Conservation (phyloP, 352 stramenopile species). For the Phytophthora colocasiae region DNA sequence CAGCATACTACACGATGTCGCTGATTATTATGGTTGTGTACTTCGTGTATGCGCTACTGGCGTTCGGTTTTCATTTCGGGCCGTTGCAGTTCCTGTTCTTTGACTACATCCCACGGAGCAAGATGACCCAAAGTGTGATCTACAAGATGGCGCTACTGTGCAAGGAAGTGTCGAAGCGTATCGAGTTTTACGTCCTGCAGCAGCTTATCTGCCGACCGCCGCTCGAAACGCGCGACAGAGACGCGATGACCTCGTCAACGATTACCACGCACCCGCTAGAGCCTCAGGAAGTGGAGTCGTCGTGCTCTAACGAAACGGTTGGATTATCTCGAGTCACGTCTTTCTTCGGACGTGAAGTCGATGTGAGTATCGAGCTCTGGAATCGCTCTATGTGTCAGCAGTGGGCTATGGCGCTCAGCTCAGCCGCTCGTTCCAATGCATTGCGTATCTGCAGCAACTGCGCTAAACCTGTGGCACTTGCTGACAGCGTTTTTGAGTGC, state of each 20-base stretch:
- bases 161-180: conserved; percentile 46
- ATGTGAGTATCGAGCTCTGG: conserved; percentile 72
- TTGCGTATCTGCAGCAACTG: conserved; percentile 21
- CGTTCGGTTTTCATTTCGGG: conserved; percentile 81
- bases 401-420: conserved; percentile 40
- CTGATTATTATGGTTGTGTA: conserved; percentile 74
- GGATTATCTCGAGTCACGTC: conserved; percentile 56
- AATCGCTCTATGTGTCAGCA: conserved; percentile 71
- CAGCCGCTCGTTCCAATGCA: conserved; percentile 30
- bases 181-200: conserved; percentile 66
- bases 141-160: conserved; percentile 48
- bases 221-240: conserved; percentile 39
- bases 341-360: conserved; percentile 62
- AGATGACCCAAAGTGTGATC: conserved; percentile 62
- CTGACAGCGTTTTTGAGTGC: conserved; percentile 50
- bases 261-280: conserved; percentile 37
- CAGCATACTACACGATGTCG: conserved; percentile 69
- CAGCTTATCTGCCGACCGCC: conserved; percentile 55
- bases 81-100: conserved; percentile 84
- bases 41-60: conserved; percentile 67
- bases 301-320: conserved; percentile 1
- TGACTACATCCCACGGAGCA: conserved; percentile 64
- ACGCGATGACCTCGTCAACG: conserved; percentile 40
- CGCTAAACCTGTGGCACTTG: not conserved
- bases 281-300: conserved; percentile 9